Percentiles rank a stretch among this genome's conserved stretches.
phyloP scores from a whole-genome alignment of 2,329 filamentous ascomycete species.

The Trichoderma arundinaceum region DNA sequence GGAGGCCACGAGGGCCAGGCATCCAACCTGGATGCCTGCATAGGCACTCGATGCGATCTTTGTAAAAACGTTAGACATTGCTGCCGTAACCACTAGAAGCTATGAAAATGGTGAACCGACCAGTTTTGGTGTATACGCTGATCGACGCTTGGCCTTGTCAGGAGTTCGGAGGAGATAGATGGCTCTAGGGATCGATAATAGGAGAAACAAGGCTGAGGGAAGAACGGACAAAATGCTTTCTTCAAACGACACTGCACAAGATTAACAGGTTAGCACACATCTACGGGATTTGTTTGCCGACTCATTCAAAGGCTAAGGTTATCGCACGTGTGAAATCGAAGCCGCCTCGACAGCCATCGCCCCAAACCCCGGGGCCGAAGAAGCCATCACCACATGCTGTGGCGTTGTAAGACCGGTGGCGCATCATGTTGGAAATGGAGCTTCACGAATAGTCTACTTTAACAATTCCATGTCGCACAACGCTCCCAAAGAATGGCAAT shows the following conservation, averaged over 20 bases:
- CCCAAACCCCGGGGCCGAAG: constrained; percentile 41
- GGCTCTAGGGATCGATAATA: constrained; percentile 36
- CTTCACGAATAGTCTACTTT: background rate
- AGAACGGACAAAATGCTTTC: constrained; percentile 40
- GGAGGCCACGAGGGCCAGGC: constrained; percentile 39
- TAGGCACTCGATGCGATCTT: constrained; percentile 39
- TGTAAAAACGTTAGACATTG: background rate
- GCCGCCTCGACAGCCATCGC: constrained; percentile 41
- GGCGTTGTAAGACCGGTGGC: constrained; percentile 27
- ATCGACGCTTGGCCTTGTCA: constrained; percentile 38
- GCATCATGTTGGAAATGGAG: constrained; percentile 9
- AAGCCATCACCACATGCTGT: constrained; percentile 40
- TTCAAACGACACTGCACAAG: constrained; percentile 40
- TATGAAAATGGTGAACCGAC: constrained; percentile 28
- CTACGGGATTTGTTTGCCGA: no score
- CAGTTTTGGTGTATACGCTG: constrained; percentile 41
- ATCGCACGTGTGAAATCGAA: constrained; percentile 43
- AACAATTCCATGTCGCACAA: constrained; percentile 1
- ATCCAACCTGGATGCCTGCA: constrained; percentile 38
- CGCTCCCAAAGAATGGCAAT: background rate
- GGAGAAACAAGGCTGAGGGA: constrained; percentile 39
- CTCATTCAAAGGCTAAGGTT: no score
- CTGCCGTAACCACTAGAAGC: background rate
- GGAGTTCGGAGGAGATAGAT: constrained; percentile 37
- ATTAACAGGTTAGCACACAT: constrained; percentile 27